These are phyloP conservation scores for Euphorbia schlechtendalii DNA, from an alignment of 441 rosid species.

Conservation along the genomic window DNA sequence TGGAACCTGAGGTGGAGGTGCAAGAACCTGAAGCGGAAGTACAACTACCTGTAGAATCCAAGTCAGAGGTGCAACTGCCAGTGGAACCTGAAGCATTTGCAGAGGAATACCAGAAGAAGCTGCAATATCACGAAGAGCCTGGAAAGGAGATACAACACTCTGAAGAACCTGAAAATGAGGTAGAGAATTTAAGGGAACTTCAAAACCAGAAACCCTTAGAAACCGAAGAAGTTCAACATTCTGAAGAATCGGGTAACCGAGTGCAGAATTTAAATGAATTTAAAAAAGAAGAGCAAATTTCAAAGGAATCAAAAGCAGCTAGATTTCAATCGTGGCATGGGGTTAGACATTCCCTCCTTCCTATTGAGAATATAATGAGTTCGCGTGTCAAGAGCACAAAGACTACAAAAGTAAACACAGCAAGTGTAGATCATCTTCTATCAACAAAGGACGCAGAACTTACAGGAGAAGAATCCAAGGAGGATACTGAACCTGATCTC, in stretches of 20 bases:
- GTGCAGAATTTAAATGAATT: conserved; percentile 31
- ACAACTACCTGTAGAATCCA: conserved; percentile 14
- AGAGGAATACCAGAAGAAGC: not conserved
- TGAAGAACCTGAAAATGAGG: conserved; percentile 27
- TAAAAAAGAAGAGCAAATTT: conserved; percentile 28
- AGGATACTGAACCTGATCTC: conserved; percentile 50
- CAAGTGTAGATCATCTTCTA: conserved; percentile 33
- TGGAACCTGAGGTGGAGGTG: conserved; percentile 23
- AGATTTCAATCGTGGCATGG: conserved; percentile 34
- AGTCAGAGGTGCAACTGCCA: conserved; percentile 17
- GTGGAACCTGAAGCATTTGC: conserved; percentile 15
- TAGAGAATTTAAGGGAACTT: conserved; percentile 18
- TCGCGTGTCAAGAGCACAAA: conserved; percentile 53
- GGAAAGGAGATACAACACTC: conserved; percentile 17
- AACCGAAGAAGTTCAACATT: conserved; percentile 24
- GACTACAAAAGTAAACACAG: conserved; percentile 31
- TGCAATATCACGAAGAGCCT: conserved; percentile 16
- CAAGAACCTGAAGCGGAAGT: conserved; percentile 17
- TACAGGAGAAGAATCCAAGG: conserved; percentile 49
- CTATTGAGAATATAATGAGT: conserved; percentile 76
- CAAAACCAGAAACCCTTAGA: conserved; percentile 22
- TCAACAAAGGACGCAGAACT: conserved; percentile 45
- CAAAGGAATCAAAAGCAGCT: conserved; percentile 34
- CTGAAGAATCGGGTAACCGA: conserved; percentile 31
- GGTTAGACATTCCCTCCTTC: conserved; percentile 59